A percentile compares a stretch with the other conserved stretches of the same genome.
phyloP scores from a whole-genome alignment of 768 basidiomycete species.

The Mycena indigotica region DNA sequence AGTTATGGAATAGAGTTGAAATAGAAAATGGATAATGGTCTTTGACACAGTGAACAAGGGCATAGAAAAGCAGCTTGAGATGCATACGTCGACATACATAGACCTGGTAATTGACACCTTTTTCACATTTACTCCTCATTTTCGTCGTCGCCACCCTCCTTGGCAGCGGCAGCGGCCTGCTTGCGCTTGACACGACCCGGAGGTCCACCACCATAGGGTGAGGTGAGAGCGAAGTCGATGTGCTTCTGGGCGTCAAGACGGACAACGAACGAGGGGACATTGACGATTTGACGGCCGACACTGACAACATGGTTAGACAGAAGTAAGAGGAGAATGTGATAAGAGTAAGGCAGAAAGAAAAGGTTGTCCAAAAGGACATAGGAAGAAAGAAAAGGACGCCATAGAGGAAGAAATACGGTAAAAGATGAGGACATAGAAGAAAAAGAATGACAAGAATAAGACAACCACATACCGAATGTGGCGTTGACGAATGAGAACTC shows the following conservation, averaged over 20 bases:
- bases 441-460: neutral
- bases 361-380: neutral
- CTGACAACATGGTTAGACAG: slow-evolving; percentile 40
- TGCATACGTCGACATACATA: too few species aligned
- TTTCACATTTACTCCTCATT: slow-evolving; percentile 80
- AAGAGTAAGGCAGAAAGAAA: neutral
- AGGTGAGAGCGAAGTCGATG: slow-evolving; percentile 98
- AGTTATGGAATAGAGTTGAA: too few species aligned
- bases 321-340: neutral
- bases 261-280: slow-evolving; percentile 97
- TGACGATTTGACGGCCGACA: slow-evolving; percentile 99
- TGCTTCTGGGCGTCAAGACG: slow-evolving; percentile 99
- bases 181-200: slow-evolving; percentile 98
- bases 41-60: too few species aligned
- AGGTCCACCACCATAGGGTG: slow-evolving; percentile 93
- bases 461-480: slow-evolving; percentile 97
- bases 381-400: too few species aligned
- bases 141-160: slow-evolving; percentile 87
- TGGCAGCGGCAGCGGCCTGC: slow-evolving; percentile 90
- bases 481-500: slow-evolving; percentile 95
- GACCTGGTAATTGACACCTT: too few species aligned
- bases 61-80: too few species aligned
- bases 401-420: too few species aligned
- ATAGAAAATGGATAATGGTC: too few species aligned
- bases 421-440: neutral